Evolutionary conservation across 148 eudicot genomes (phyloP).

Genomic region (Chenopodium album): DNA sequence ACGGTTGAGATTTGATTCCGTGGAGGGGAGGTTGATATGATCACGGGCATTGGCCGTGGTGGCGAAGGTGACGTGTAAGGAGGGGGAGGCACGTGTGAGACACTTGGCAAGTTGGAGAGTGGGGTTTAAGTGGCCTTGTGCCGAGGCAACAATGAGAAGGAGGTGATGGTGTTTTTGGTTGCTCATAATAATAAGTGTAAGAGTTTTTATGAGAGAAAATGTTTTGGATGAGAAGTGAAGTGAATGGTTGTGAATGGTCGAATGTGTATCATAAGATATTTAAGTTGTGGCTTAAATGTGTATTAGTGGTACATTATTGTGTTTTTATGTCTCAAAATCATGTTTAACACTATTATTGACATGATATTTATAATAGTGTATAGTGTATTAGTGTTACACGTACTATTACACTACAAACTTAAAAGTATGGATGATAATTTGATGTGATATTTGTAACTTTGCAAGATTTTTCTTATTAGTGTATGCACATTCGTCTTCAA

Average conservation of each 20-base stretch:
- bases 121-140: conserved; percentile 65
- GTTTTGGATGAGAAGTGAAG: background rate
- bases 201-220: background rate
- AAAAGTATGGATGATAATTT: no score
- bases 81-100: conserved; percentile 29
- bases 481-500: no score
- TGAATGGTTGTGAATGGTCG: conserved; percentile 3
- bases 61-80: conserved; percentile 39
- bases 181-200: background rate
- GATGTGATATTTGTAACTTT: no score
- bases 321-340: background rate
- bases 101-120: conserved; percentile 49
- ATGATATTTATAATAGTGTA: no score
- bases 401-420: no score
- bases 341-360: no score
- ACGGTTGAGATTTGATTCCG: conserved; percentile 11
- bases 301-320: background rate
- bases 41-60: conserved; percentile 28
- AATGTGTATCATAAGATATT: background rate
- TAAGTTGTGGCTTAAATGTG: conserved; percentile 5
- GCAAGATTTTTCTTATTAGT: no score
- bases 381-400: no score
- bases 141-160: conserved; percentile 30
- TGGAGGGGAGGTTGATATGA: conserved; percentile 10
- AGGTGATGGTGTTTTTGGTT: conserved; percentile 26